phyloP scores from a whole-genome alignment of 2,329 filamentous ascomycete species.

The Atkinsonella texensis region DNA sequence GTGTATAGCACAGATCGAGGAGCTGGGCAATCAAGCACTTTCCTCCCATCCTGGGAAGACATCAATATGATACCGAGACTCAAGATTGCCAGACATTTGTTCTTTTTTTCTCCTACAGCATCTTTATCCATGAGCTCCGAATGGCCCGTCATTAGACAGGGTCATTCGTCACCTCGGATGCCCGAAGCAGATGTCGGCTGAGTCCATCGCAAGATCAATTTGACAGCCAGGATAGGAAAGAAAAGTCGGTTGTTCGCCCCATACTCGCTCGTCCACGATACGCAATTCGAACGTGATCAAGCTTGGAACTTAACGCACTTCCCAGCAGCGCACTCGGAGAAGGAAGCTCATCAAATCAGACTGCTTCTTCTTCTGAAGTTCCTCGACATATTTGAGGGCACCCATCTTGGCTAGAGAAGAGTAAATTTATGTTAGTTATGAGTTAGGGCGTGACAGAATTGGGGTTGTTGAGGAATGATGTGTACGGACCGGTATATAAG shows the following conservation, averaged over 20 bases:
- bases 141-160: not conserved
- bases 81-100: not conserved
- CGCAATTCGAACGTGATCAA: constrained; percentile 13
- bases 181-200: not conserved
- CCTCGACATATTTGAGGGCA: constrained; percentile 99
- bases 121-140: not conserved
- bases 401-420: constrained; percentile 64
- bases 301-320: constrained; percentile 58
- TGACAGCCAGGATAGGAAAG: constrained; percentile 8
- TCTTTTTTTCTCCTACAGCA: no score
- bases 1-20: constrained; percentile 63
- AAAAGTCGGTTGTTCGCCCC: constrained; percentile 5
- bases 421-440: constrained; percentile 1
- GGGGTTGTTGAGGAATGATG: not conserved
- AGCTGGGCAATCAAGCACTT: not conserved
- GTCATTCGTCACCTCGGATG: not conserved
- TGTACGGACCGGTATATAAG: constrained; percentile 25
- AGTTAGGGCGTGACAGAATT: not conserved
- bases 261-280: constrained; percentile 22
- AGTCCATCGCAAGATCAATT: not conserved
- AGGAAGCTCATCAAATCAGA: constrained; percentile 99
- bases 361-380: constrained; percentile 99
- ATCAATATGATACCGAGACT: not conserved
- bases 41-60: not conserved
- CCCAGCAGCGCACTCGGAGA: constrained; percentile 99